Evolutionary conservation across 2,329 filamentous ascomycete species (phyloP).

Genomic region (Sordariomycetes sp.): DNA sequence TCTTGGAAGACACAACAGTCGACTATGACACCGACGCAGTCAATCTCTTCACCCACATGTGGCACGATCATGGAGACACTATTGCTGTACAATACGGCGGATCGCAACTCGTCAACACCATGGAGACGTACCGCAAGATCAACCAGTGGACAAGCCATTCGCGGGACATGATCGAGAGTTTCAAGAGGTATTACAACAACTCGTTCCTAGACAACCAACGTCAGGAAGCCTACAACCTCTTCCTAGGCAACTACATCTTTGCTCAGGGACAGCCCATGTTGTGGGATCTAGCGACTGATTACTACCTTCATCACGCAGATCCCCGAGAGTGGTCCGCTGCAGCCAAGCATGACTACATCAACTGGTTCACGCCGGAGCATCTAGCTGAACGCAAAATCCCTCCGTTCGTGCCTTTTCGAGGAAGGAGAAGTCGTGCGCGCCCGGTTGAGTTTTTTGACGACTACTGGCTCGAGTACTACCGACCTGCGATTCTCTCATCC

Average conservation of each 20-base stretch:
- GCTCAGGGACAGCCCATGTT: slow-evolving; percentile 83
- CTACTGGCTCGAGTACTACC: slow-evolving; percentile 97
- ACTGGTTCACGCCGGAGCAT: slow-evolving; percentile 75
- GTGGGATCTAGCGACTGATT: slow-evolving; percentile 92
- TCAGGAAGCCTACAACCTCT: slow-evolving; percentile 96
- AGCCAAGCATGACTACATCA: slow-evolving; percentile 63
- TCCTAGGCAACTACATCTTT: slow-evolving; percentile 93
- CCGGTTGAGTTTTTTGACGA: slow-evolving; percentile 66
- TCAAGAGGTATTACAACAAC: slow-evolving; percentile 98
- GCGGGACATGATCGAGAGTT: slow-evolving; percentile 97
- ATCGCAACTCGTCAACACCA: slow-evolving; percentile 95
- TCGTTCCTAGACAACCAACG: slow-evolving; percentile 96
- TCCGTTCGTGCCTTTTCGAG: slow-evolving; percentile 27
- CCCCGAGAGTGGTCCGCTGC: slow-evolving; percentile 64
- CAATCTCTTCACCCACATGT: slow-evolving; percentile 97
- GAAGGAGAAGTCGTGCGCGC: slow-evolving; percentile 26
- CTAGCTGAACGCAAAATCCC: slow-evolving; percentile 55
- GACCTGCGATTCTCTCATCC: slow-evolving; percentile 77
- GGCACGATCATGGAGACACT: slow-evolving; percentile 93
- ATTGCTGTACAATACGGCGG: slow-evolving; percentile 97
- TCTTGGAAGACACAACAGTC: slow-evolving; percentile 69
- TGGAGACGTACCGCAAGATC: slow-evolving; percentile 98
- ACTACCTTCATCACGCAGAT: slow-evolving; percentile 87
- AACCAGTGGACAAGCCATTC: slow-evolving; percentile 98
- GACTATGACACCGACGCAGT: slow-evolving; percentile 94